A percentile compares a stretch with the other conserved stretches of the same genome.
Conservation (phyloP, 495 filamentous ascomycete species). For the Opeltia flavorubescens region DNA sequence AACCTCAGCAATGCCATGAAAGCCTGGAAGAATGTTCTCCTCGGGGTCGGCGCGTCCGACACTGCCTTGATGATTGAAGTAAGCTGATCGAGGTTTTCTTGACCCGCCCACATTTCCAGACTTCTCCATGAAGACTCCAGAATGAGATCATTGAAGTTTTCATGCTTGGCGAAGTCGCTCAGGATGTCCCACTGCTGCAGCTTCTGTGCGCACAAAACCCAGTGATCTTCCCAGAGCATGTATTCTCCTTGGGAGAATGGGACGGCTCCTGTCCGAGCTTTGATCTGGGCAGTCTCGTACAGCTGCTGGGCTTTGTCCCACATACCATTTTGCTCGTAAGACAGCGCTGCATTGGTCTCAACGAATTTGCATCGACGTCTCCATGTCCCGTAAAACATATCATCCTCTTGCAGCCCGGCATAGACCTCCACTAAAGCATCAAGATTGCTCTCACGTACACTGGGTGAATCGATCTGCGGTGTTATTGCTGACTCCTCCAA, state of each 20-base stretch:
- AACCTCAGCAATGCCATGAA: conserved; percentile 93
- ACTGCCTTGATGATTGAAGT: conserved; percentile 87
- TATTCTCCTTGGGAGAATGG: conserved; percentile 96
- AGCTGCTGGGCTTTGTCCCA: conserved; percentile 96
- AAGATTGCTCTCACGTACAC: conserved; percentile 80
- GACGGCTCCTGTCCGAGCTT: conserved; percentile 79
- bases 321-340: conserved; percentile 97
- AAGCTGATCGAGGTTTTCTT: conserved; percentile 72
- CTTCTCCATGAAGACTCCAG: conserved; percentile 90
- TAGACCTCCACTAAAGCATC: conserved; percentile 90
- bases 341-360: conserved; percentile 90
- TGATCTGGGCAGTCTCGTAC: conserved; percentile 94
- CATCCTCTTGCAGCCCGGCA: conserved; percentile 76
- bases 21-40: conserved; percentile 89
- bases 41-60: conserved; percentile 89
- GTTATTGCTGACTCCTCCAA: conserved; percentile 74
- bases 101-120: conserved; percentile 79
- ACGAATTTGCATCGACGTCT: conserved; percentile 86
- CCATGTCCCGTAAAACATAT: conserved; percentile 97
- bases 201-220: conserved; percentile 94
- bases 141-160: conserved; percentile 95
- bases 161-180: conserved; percentile 95
- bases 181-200: conserved; percentile 98
- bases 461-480: conserved; percentile 68
- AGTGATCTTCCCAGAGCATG: conserved; percentile 99